These are phyloP conservation scores for Chlorociboria aeruginascens DNA, from an alignment of 495 filamentous ascomycete species.

Conservation along the genomic window DNA sequence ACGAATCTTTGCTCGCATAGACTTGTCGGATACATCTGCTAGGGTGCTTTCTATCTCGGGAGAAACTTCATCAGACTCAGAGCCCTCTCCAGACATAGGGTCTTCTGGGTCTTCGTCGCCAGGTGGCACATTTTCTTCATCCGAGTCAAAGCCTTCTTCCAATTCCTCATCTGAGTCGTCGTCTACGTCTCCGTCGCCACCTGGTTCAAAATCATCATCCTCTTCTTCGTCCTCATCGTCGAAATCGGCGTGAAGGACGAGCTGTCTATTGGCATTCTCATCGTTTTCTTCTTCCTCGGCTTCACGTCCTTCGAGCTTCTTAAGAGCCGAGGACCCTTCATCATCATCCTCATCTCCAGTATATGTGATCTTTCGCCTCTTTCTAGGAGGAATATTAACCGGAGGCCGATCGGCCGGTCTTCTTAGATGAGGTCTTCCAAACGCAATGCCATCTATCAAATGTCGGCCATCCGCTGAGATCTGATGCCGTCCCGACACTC, in stretches of 20 bases:
- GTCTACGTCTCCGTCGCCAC: conserved; percentile 11
- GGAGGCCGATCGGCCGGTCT: conserved; percentile 48
- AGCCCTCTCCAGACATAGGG: not conserved
- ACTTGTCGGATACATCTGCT: conserved; percentile 21
- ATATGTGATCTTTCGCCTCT: conserved; percentile 47
- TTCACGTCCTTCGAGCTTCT: not conserved
- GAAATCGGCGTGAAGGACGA: conserved; percentile 17
- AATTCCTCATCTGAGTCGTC: not conserved
- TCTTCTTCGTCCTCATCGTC: conserved; percentile 24
- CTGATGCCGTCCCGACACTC: conserved; percentile 69
- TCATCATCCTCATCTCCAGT: conserved; percentile 17
- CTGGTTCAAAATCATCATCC: conserved; percentile 18
- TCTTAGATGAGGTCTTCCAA: conserved; percentile 62
- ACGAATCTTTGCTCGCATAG: conserved; percentile 20
- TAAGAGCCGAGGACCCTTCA: not conserved
- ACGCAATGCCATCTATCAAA: conserved; percentile 80
- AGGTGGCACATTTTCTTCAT: not conserved
- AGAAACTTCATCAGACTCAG: conserved; percentile 5
- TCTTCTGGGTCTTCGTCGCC: not conserved
- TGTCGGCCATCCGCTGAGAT: conserved; percentile 72
- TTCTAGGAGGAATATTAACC: conserved; percentile 64
- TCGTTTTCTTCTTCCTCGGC: conserved; percentile 7
- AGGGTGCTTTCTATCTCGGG: not conserved
- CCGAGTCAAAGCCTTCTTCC: not conserved
- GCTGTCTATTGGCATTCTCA: conserved; percentile 1